A percentile compares a stretch with the other conserved stretches of the same genome.
phyloP scores from a whole-genome alignment of 1,284 basidiomycete species.

The Singerocomus inundabilis region DNA sequence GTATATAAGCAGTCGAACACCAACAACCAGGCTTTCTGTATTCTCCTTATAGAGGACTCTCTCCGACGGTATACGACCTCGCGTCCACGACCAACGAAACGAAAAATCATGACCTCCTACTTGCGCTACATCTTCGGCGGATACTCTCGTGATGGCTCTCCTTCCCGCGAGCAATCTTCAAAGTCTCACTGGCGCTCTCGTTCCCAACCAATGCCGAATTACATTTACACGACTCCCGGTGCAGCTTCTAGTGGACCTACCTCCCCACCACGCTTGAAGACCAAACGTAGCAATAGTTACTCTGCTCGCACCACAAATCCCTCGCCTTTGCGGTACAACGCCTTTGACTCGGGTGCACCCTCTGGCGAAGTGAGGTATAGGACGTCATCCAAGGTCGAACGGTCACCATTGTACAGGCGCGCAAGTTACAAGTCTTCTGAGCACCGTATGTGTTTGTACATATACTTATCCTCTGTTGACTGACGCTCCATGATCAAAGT shows the following conservation, averaged over 20 bases:
- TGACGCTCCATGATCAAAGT: constrained; percentile 17
- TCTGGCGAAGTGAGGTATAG: constrained; percentile 29
- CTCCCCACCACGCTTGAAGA: constrained; percentile 33
- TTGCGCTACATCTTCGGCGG: constrained; percentile 36
- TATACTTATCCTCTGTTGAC: not conserved
- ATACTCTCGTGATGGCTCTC: constrained; percentile 27
- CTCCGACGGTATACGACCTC: constrained; percentile 16
- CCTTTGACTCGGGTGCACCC: constrained; percentile 24
- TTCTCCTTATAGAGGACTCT: constrained; percentile 9
- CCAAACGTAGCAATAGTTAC: constrained; percentile 36
- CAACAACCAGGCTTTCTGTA: constrained; percentile 3
- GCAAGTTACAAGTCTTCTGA: constrained; percentile 36
- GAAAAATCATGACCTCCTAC: constrained; percentile 32
- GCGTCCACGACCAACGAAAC: constrained; percentile 18
- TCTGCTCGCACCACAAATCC: constrained; percentile 30
- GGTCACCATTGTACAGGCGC: constrained; percentile 32
- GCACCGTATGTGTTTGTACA: constrained; percentile 26
- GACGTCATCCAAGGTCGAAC: constrained; percentile 27
- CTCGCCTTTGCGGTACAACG: constrained; percentile 32
- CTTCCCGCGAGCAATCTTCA: constrained; percentile 24
- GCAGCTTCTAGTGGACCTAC: constrained; percentile 19
- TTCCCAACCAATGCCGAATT: constrained; percentile 29
- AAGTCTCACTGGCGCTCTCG: constrained; percentile 33
- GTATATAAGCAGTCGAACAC: constrained; percentile 25
- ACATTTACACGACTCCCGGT: constrained; percentile 29